Evolutionary conservation across 1,139 yeast species (phyloP), one percentile per base, ranked within the genome.

Genomic region (Taphrina wiesneri): DNA sequence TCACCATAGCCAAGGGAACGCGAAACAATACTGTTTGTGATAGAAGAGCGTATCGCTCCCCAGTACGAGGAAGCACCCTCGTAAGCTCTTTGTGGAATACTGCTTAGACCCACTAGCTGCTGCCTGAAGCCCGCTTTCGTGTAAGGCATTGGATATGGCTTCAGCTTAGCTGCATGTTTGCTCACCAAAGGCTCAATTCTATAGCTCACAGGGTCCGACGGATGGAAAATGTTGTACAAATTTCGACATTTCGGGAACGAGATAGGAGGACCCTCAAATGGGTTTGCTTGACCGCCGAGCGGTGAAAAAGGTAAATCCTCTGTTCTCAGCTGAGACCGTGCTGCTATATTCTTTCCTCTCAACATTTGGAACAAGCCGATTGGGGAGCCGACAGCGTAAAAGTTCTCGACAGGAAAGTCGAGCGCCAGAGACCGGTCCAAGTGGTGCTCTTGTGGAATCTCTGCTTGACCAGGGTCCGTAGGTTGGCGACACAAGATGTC

Each of bases 341-440:
- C 70, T 11, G 71, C 69, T 23, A 70, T 68, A 4, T 68, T 57
- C 56, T 69, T 69, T 19, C 73, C 71, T 13, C 71, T 70, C 25
- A 77, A 71, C 63, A 77, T 71, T 66, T 77, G 72, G 69, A 93
- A 91, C 49, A 91, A 85, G 2, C 96, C 97, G 23, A 88, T 85
- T 0, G 98, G 98, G 2, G 96, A 90, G 0, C 99, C 99, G 19
- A 88, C 83, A 26, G 90, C 84, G 73, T 91, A 91, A 70, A 86
- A 81, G 71, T 88, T 88, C 17, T 85, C 86, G 2, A 90, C 92
- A 11, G 86, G 83, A 74, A 93, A 93, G 52, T 82, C 79, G 32
- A 92, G 67, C 2, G 66, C 59, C 67, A 49, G 21, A 5, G 30
- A 15, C 21, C 21, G 30, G 54, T 32, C 45, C 45, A 15, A 49